These are phyloP conservation scores for Alternaria conjuncta DNA, from an alignment of 2,329 filamentous ascomycete species.

Conservation along the genomic window DNA sequence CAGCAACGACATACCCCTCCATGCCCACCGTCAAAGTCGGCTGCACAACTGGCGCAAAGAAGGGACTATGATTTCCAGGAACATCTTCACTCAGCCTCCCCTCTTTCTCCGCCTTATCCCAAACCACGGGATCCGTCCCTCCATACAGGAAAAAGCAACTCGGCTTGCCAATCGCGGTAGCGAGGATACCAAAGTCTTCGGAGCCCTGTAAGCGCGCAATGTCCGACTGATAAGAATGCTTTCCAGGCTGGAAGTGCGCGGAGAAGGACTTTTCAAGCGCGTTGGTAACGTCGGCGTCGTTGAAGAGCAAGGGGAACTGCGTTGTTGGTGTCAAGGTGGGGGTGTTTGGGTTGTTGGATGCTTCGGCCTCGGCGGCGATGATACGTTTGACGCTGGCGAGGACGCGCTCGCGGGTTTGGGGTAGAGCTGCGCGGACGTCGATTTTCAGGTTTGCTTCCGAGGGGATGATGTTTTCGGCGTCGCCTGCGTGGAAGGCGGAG, in stretches of 20 bases:
- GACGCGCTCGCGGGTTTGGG: conserved; percentile 56
- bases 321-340: conserved; percentile 52
- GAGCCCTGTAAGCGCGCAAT: conserved; percentile 54
- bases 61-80: conserved; percentile 65
- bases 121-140: conserved; percentile 57
- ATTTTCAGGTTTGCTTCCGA: conserved; percentile 62
- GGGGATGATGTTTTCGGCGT: conserved; percentile 67
- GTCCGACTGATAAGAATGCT: conserved; percentile 46
- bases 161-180: conserved; percentile 57
- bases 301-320: conserved; percentile 59
- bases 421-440: conserved; percentile 59
- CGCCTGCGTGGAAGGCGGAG: conserved; percentile 64
- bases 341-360: conserved; percentile 52
- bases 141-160: conserved; percentile 65
- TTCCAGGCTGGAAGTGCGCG: conserved; percentile 51
- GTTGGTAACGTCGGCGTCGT: conserved; percentile 55
- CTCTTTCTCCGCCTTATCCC: conserved; percentile 57
- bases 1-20: conserved; percentile 59
- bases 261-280: conserved; percentile 54
- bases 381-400: conserved; percentile 59
- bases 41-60: conserved; percentile 65
- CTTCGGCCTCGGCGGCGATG: conserved; percentile 61
- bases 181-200: conserved; percentile 67
- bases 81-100: conserved; percentile 56
- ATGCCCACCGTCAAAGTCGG: conserved; percentile 62